Conservation (phyloP, 495 filamentous ascomycete genomes). For the Xylaria castorea region DNA sequence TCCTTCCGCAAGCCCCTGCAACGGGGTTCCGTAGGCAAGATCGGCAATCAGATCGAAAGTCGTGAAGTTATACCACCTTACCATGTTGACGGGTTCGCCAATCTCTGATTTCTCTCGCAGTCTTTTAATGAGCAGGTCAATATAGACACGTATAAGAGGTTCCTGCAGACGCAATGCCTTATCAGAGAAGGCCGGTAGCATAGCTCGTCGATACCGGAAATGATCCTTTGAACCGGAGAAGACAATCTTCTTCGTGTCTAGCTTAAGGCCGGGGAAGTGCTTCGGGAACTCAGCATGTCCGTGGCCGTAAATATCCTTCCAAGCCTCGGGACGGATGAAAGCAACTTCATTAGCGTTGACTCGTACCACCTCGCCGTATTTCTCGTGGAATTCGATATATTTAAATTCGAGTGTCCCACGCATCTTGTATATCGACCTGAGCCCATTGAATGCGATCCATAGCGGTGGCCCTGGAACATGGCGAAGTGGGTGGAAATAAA, state of each 20-base stretch:
- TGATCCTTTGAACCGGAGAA: slow-evolving; percentile 43
- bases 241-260: slow-evolving; percentile 42
- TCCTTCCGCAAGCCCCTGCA: slow-evolving; percentile 54
- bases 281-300: slow-evolving; percentile 42
- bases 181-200: slow-evolving; percentile 62
- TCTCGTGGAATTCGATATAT: slow-evolving; percentile 51
- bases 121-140: slow-evolving; percentile 54
- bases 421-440: slow-evolving; percentile 34
- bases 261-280: slow-evolving; percentile 33
- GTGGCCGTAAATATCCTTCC: slow-evolving; percentile 65
- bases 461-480: slow-evolving; percentile 57
- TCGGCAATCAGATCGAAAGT: slow-evolving; percentile 71
- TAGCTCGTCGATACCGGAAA: slow-evolving; percentile 46
- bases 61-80: slow-evolving; percentile 64
- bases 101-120: slow-evolving; percentile 45
- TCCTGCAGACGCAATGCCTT: slow-evolving; percentile 55
- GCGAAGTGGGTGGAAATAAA: slow-evolving; percentile 56
- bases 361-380: slow-evolving; percentile 62
- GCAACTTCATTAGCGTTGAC: slow-evolving; percentile 62
- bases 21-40: slow-evolving; percentile 63
- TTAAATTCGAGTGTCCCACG: slow-evolving; percentile 30
- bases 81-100: slow-evolving; percentile 50
- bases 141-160: slow-evolving; percentile 51
- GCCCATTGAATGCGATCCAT: slow-evolving; percentile 50
- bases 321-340: slow-evolving; percentile 60